Conservation (phyloP, 768 basidiomycete species). For the Calocera viscosa region DNA sequence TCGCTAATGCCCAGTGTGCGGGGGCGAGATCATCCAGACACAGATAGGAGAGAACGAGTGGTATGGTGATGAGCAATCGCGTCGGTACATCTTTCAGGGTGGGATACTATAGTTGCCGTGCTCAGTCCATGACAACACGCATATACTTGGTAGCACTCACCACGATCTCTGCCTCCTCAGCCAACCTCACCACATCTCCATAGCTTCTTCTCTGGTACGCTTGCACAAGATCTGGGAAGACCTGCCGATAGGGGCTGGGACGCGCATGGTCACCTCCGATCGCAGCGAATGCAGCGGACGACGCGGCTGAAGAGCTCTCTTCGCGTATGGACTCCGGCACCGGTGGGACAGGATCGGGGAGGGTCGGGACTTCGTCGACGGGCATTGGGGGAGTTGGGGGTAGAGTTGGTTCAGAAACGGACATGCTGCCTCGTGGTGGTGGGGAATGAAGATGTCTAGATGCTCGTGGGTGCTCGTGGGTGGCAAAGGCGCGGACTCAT, state of each 20-base stretch:
- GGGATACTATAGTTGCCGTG: conserved; percentile 15
- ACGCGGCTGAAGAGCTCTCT: neutral
- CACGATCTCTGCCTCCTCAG: conserved; percentile 33
- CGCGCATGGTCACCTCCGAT: conserved; percentile 24
- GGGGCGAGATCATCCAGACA: conserved; percentile 41
- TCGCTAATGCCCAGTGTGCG: neutral
- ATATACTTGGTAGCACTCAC: conserved; percentile 29
- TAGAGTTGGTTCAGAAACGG: neutral
- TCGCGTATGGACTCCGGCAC: neutral
- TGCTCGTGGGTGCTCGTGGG: neutral
- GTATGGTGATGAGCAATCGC: conserved; percentile 43
- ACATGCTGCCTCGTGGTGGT: neutral
- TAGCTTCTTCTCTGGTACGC: conserved; percentile 12
- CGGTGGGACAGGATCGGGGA: neutral
- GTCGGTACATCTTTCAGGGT: conserved; percentile 31
- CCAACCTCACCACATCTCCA: conserved; percentile 34
- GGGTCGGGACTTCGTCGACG: neutral
- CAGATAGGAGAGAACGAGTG: conserved; percentile 53
- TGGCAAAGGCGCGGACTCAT: neutral
- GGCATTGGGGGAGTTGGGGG: conserved; percentile 1
- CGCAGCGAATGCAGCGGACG: neutral
- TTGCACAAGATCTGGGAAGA: conserved; percentile 34
- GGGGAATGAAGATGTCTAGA: neutral
- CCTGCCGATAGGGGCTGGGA: conserved; percentile 35
- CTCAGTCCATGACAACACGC: conserved; percentile 3